These are phyloP conservation scores for Echeveria elegans DNA, from an alignment of 164 flowering plant genomes.

Conservation along the genomic window DNA sequence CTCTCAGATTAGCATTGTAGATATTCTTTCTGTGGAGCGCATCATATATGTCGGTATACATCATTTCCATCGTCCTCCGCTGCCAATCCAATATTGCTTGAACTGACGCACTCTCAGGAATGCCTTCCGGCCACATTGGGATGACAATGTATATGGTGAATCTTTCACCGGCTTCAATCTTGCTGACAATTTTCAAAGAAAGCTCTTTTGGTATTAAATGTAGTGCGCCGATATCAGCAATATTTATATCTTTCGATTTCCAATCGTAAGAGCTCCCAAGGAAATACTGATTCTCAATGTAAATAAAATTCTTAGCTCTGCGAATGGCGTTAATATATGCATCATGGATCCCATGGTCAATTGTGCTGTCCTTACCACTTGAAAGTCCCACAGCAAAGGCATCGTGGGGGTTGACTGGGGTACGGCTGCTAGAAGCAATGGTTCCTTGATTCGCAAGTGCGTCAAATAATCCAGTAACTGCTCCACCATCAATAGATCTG, in stretches of 20 bases:
- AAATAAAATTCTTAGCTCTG: slow-evolving; percentile 58
- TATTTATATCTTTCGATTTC: slow-evolving; percentile 32
- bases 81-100: slow-evolving; percentile 68
- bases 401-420: slow-evolving; percentile 46
- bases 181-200: slow-evolving; percentile 54
- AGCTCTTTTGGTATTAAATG: slow-evolving; percentile 64
- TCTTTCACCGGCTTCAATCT: slow-evolving; percentile 59
- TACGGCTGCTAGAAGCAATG: neutral
- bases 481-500: slow-evolving; percentile 76
- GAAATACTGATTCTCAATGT: slow-evolving; percentile 75
- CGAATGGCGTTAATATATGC: slow-evolving; percentile 74
- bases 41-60: slow-evolving; percentile 46
- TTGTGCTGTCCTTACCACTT: slow-evolving; percentile 53
- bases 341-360: slow-evolving; percentile 73
- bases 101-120: slow-evolving; percentile 49
- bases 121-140: slow-evolving; percentile 80
- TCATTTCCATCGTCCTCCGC: slow-evolving; percentile 67
- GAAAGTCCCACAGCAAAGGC: slow-evolving; percentile 56
- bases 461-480: slow-evolving; percentile 46
- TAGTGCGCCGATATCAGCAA: slow-evolving; percentile 40
- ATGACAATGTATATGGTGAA: slow-evolving; percentile 50
- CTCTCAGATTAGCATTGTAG: slow-evolving; percentile 33
- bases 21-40: slow-evolving; percentile 39
- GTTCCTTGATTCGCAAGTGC: neutral
- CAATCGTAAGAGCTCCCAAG: slow-evolving; percentile 63